Percentiles rank a stretch among this genome's conserved stretches.
These are phyloP conservation scores for Polyplosphaeria fusca DNA, from an alignment of 495 filamentous ascomycete species.

Conservation along the genomic window DNA sequence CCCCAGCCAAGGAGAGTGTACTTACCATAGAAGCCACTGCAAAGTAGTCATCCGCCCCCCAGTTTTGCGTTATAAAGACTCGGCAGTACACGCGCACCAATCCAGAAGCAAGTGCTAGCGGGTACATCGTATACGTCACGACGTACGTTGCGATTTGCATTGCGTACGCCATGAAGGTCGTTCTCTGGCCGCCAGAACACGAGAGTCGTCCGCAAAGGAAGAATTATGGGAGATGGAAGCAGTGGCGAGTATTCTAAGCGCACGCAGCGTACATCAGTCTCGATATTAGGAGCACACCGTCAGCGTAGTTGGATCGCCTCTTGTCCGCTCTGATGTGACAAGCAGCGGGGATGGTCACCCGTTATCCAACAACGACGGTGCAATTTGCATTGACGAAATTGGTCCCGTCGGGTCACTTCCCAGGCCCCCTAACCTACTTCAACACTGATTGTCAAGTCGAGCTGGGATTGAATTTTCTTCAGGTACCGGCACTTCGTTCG, in stretches of 20 bases:
- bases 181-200: neutral
- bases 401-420: no score
- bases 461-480: no score
- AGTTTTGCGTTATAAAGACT: conserved; percentile 11
- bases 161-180: no score
- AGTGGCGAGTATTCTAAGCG: neutral
- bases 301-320: neutral
- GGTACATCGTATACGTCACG: conserved; percentile 9
- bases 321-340: neutral
- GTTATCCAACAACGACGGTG: no score
- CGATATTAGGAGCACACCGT: neutral
- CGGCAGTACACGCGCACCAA: conserved; percentile 17
- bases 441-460: no score
- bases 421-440: no score
- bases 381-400: no score
- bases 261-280: neutral
- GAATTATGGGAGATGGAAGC: neutral
- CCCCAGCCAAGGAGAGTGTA: neutral
- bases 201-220: neutral
- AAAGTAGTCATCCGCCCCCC: conserved; percentile 13
- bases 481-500: no score
- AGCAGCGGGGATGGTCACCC: no score
- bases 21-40: conserved; percentile 7
- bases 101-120: conserved; percentile 8
- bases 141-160: no score